A percentile compares a stretch with the other conserved stretches of the same genome.
Conservation (phyloP, 129 eudicot genomes). For the Saposhnikovia divaricata region DNA sequence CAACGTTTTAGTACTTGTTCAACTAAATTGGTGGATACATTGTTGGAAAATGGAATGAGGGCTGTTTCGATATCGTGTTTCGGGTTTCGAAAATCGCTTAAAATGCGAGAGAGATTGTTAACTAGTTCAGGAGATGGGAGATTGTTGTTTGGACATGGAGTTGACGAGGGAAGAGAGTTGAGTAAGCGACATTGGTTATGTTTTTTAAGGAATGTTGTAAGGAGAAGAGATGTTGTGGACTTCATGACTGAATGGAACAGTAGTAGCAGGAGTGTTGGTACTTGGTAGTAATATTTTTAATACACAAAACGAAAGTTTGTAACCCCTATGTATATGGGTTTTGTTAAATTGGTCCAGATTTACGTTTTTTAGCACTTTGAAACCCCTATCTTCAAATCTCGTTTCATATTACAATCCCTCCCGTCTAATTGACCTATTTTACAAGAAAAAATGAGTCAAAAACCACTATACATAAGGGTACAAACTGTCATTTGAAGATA, state of each 20-base stretch:
- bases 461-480: no score
- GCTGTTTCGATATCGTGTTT: constrained; percentile 67
- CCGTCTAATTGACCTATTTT: no score
- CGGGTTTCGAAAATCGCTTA: constrained; percentile 75
- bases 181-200: background rate
- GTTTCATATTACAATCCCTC: no score
- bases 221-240: background rate
- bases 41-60: constrained; percentile 51
- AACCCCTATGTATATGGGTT: no score
- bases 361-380: no score
- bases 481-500: no score
- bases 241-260: background rate
- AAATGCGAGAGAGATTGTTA: constrained; percentile 63
- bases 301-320: no score
- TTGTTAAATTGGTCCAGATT: no score
- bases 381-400: no score
- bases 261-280: no score
- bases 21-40: constrained; percentile 42
- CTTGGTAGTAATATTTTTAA: no score
- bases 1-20: constrained; percentile 82
- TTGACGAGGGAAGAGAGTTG: constrained; percentile 12
- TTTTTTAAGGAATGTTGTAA: background rate
- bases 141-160: background rate
- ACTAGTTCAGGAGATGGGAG: constrained; percentile 34
- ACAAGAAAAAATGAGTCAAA: no score